Percentiles rank a stretch among this genome's conserved stretches.
These are phyloP conservation scores for Globisporangium solare DNA, from an alignment of 352 stramenopile species.

Conservation along the genomic window DNA sequence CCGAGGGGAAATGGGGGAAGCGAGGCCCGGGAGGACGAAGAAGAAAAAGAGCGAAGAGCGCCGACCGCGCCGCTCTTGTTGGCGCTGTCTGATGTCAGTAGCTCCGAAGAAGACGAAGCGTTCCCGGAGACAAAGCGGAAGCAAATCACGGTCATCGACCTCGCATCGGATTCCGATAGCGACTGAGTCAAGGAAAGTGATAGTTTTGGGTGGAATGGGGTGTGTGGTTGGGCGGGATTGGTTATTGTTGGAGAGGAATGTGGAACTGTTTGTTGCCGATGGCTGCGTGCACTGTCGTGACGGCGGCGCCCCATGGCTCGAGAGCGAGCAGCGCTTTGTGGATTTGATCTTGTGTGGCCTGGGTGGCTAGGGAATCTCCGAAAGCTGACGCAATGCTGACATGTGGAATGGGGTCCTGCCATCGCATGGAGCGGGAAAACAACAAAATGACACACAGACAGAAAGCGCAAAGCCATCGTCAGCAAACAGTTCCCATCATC, in stretches of 20 bases:
- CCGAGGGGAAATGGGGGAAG: not conserved
- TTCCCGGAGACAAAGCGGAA: conserved; percentile 4
- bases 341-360: conserved; percentile 36
- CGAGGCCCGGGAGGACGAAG: not conserved
- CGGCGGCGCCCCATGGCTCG: conserved; percentile 13
- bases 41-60: not conserved
- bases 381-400: conserved; percentile 73
- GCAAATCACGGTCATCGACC: conserved; percentile 31
- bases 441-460: too few relatives aligned
- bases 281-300: conserved; percentile 49
- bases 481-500: conserved; percentile 38
- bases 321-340: conserved; percentile 11
- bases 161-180: conserved; percentile 40
- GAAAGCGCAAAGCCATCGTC: conserved; percentile 20
- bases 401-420: conserved; percentile 72
- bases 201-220: too few relatives aligned
- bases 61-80: conserved; percentile 7
- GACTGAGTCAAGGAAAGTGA: conserved; percentile 1
- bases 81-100: conserved; percentile 17
- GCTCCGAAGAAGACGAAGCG: conserved; percentile 13
- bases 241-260: conserved; percentile 47
- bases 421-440: not conserved
- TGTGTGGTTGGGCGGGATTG: not conserved
- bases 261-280: conserved; percentile 85
- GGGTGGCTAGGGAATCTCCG: conserved; percentile 33